Evolutionary conservation across 1,139 yeast species (phyloP).

Genomic region (Pichia sp.): DNA sequence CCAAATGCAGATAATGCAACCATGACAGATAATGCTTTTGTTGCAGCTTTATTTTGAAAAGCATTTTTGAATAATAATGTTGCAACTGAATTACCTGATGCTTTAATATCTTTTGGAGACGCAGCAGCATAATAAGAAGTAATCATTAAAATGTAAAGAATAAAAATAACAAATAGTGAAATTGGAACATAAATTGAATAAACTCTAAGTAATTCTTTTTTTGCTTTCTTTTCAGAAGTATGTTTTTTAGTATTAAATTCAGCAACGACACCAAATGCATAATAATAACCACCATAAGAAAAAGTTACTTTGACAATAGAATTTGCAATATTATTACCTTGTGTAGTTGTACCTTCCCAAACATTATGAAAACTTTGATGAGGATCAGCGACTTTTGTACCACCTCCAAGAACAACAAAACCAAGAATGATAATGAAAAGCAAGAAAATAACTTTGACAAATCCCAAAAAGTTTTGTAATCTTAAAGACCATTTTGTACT

Average conservation of each 20-base stretch:
- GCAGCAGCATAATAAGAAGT: constrained; percentile 39
- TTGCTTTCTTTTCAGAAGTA: constrained; percentile 33
- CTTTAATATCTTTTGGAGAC: constrained; percentile 30
- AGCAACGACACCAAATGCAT: constrained; percentile 38
- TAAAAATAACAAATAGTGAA: constrained; percentile 33
- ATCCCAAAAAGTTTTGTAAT: constrained; percentile 36
- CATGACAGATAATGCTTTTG: constrained; percentile 33
- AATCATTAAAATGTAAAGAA: constrained; percentile 34
- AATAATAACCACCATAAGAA: constrained; percentile 38
- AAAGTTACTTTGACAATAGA: constrained; percentile 41
- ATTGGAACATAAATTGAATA: constrained; percentile 35
- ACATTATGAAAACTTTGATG: constrained; percentile 34
- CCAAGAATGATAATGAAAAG: constrained; percentile 36
- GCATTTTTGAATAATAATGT: constrained; percentile 34
- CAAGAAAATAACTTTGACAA: constrained; percentile 36
- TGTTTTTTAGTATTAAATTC: constrained; percentile 25
- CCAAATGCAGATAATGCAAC: constrained; percentile 42
- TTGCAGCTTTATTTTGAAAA: constrained; percentile 32
- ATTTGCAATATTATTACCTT: constrained; percentile 38
- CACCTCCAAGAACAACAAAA: constrained; percentile 38
- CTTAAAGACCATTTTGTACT: constrained; percentile 34
- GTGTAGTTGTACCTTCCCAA: constrained; percentile 35
- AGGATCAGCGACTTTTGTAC: constrained; percentile 32
- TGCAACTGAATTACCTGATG: constrained; percentile 34
- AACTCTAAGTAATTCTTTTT: constrained; percentile 30